Base-by-base conservation (phyloP, 208 protist species). In the Porcisia hertigi region DNA sequence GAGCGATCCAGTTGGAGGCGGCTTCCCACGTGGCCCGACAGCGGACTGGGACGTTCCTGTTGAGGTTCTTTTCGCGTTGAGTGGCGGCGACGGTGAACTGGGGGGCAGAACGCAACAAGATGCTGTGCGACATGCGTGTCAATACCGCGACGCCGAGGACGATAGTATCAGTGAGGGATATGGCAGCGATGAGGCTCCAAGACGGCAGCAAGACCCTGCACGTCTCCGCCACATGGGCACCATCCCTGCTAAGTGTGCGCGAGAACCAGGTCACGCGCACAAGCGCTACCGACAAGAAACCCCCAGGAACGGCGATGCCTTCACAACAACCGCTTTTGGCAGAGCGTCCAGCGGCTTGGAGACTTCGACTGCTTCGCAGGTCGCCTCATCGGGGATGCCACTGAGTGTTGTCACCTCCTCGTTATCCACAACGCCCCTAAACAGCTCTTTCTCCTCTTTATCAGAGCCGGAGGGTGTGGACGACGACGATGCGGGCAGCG, bases 41-140 rank as follows among this genome's bases (percentile, higher is more conserved):
- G 58, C 77, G 14, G 82, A 82, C 55, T 95, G 91, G 91, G 79
- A 90, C 43, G 78, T 95, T 1, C 86, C 91, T 16, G 47, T 91
- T 7, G 88, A 93, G 55, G 72, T 93, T 0, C 58, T 93, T 30
- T 64, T 79, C 8, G 58, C 75, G 23, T 57, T 95, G 23, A 73
- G 73, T 45, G 67, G 62, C 7, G 73, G 57, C 20, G 12, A 7
- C 52, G 7, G 49, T 71, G 45, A 16, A 41, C 23, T 12, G 25
- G 23, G 47, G 49, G 49, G n/a, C 14, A 7, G 3, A 55, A 8
- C 23, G 14, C 43, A 55, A 25, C 43, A 55, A 25, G 30, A 41
- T 43, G n/a, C 45, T 23, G 11, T 43, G 49, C 66, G 49, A 7
- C 47, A 58, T 1, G 18, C 14, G 45, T 30, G 30, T 25, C 47